Conservation (phyloP, 441 rosid genomes). For the Breynia disticha region DNA sequence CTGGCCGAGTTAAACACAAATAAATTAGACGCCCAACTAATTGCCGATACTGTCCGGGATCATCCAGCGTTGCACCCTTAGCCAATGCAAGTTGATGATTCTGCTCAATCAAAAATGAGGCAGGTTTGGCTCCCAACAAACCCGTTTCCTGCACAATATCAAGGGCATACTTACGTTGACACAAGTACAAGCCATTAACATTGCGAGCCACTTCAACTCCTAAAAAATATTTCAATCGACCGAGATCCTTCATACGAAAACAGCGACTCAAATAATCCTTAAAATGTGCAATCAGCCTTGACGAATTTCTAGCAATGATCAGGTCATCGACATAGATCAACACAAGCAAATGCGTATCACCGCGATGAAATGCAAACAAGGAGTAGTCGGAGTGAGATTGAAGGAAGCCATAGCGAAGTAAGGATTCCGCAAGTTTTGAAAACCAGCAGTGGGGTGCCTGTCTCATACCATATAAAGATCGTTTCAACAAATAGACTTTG, state of each 20-base stretch:
- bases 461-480: neutral
- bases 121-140: neutral
- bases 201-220: constrained; percentile 1
- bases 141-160: neutral
- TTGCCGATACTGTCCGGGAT: neutral
- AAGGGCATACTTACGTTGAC: neutral
- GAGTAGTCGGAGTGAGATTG: neutral
- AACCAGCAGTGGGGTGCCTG: neutral
- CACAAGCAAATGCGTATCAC: neutral
- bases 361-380: too few relatives aligned
- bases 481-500: neutral
- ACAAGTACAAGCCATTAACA: neutral
- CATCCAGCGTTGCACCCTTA: neutral
- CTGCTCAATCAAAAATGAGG: neutral
- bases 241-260: neutral
- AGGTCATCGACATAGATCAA: neutral
- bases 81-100: neutral
- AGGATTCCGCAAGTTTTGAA: neutral
- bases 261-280: neutral
- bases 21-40: constrained; percentile 1
- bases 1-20: neutral
- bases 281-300: neutral
- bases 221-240: neutral
- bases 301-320: neutral
- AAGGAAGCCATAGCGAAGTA: neutral